Conservation (phyloP, 2,329 filamentous ascomycete genomes). For the Aspergillus caelatus region DNA sequence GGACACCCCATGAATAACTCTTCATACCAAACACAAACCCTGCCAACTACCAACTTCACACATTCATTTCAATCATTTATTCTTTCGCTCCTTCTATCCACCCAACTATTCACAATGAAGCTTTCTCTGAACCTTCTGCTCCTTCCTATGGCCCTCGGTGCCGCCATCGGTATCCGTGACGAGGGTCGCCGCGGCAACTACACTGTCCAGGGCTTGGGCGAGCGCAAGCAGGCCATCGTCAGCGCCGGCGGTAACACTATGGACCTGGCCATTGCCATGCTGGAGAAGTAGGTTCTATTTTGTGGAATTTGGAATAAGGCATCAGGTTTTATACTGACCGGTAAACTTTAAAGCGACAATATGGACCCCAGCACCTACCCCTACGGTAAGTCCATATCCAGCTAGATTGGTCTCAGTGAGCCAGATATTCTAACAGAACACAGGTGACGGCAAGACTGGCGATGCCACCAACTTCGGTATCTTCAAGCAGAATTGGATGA, state of each 20-base stretch:
- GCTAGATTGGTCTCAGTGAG: not conserved
- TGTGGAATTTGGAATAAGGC: not conserved
- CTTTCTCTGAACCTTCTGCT: slow-evolving; percentile 11
- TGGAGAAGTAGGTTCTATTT: slow-evolving; percentile 17
- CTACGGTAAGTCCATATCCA: slow-evolving; percentile 16
- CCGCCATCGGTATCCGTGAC: slow-evolving; percentile 7
- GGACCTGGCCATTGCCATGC: slow-evolving; percentile 25
- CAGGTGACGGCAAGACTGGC: slow-evolving; percentile 29
- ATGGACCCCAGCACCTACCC: slow-evolving; percentile 21
- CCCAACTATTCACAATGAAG: not conserved
- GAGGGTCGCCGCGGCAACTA: slow-evolving; percentile 17
- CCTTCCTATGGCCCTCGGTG: slow-evolving; percentile 10
- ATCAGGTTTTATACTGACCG: not conserved
- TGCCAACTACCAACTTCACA: slow-evolving; percentile 1
- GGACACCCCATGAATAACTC: not conserved
- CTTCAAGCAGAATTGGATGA: slow-evolving; percentile 38
- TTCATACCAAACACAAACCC: not conserved
- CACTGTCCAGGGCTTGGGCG: slow-evolving; percentile 16
- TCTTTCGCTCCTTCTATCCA: not conserved
- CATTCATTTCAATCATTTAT: not conserved
- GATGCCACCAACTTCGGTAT: slow-evolving; percentile 34
- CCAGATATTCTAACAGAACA: not conserved
- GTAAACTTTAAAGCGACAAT: not conserved
- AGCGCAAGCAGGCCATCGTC: slow-evolving; percentile 19
- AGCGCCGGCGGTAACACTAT: slow-evolving; percentile 22